phyloP scores from a whole-genome alignment of 2,329 filamentous ascomycete species.

The Coleophoma cylindrospora region DNA sequence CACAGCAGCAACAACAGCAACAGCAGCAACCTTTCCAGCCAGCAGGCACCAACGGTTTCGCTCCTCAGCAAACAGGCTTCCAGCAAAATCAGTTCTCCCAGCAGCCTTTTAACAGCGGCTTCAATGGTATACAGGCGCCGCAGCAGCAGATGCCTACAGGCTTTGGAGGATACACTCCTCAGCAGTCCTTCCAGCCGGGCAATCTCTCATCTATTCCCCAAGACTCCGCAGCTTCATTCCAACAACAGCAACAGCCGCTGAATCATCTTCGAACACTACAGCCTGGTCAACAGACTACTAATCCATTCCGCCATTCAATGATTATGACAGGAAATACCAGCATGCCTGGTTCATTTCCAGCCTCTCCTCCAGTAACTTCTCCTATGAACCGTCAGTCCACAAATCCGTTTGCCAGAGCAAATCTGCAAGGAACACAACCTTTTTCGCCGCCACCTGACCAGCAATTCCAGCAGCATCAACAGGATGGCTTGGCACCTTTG shows the following conservation, averaged over 20 bases:
- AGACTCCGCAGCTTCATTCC: slow-evolving; percentile 46
- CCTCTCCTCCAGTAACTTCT: slow-evolving; percentile 35
- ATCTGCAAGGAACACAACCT: slow-evolving; percentile 28
- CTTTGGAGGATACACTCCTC: slow-evolving; percentile 75
- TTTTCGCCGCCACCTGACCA: slow-evolving; percentile 27
- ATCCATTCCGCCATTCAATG: slow-evolving; percentile 93
- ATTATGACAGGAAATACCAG: slow-evolving; percentile 54
- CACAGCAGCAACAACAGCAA: slow-evolving; percentile 32
- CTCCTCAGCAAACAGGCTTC: slow-evolving; percentile 33
- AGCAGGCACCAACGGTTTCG: slow-evolving; percentile 29
- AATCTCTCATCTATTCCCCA: slow-evolving; percentile 53
- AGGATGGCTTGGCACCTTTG: slow-evolving; percentile 42
- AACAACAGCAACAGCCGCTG: slow-evolving; percentile 21
- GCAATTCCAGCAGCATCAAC: slow-evolving; percentile 30
- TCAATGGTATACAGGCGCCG: slow-evolving; percentile 23
- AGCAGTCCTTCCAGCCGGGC: slow-evolving; percentile 53
- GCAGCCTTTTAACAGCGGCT: slow-evolving; percentile 23
- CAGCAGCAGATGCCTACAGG: slow-evolving; percentile 60
- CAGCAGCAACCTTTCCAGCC: slow-evolving; percentile 34
- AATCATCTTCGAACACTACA: slow-evolving; percentile 32
- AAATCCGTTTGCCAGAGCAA: slow-evolving; percentile 78
- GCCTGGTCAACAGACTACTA: slow-evolving; percentile 62
- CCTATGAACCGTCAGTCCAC: slow-evolving; percentile 61
- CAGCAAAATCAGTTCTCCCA: slow-evolving; percentile 38
- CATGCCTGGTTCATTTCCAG: slow-evolving; percentile 32